Evolutionary conservation across 345 rosid genomes (phyloP).

Genomic region (Acer negundo): DNA sequence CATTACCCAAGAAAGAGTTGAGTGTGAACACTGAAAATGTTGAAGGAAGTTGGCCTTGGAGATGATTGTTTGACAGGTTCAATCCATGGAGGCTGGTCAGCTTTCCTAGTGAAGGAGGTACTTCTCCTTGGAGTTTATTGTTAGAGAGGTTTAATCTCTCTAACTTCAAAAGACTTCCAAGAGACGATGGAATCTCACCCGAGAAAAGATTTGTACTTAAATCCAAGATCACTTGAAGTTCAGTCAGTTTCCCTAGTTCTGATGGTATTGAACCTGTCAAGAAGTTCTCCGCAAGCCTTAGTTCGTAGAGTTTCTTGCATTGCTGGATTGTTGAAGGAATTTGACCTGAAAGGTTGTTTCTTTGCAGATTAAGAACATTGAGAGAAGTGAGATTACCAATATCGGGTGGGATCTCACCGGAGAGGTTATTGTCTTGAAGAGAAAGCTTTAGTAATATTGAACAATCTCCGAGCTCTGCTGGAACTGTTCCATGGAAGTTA

Average conservation of each 20-base stretch:
- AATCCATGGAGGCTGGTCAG: conserved; percentile 75
- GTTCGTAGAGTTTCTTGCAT: conserved; percentile 71
- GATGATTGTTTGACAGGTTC: conserved; percentile 75
- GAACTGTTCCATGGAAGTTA: conserved; percentile 58
- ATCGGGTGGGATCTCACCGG: conserved; percentile 63
- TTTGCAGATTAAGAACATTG: conserved; percentile 69
- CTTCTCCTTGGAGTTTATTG: conserved; percentile 63
- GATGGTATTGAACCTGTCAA: conserved; percentile 68
- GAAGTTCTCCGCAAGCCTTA: conserved; percentile 66
- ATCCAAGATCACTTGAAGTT: conserved; percentile 80
- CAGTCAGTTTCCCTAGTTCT: conserved; percentile 71
- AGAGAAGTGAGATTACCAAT: conserved; percentile 73
- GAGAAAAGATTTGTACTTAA: conserved; percentile 65
- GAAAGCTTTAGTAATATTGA: conserved; percentile 67
- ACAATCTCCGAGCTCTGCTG: conserved; percentile 67
- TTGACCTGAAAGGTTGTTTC: conserved; percentile 71
- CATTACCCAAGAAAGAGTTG: conserved; percentile 58
- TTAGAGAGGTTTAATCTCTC: conserved; percentile 72
- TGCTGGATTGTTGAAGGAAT: conserved; percentile 69
- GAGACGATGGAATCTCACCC: conserved; percentile 62
- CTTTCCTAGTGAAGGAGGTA: conserved; percentile 62
- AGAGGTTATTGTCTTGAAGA: conserved; percentile 61
- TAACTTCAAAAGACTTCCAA: conserved; percentile 66
- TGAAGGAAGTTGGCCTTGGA: conserved; percentile 61
- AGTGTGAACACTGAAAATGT: conserved; percentile 57